Evolutionary conservation across 163 green algal species (phyloP).

Genomic region (Trebouxiophyceae sp.): DNA sequence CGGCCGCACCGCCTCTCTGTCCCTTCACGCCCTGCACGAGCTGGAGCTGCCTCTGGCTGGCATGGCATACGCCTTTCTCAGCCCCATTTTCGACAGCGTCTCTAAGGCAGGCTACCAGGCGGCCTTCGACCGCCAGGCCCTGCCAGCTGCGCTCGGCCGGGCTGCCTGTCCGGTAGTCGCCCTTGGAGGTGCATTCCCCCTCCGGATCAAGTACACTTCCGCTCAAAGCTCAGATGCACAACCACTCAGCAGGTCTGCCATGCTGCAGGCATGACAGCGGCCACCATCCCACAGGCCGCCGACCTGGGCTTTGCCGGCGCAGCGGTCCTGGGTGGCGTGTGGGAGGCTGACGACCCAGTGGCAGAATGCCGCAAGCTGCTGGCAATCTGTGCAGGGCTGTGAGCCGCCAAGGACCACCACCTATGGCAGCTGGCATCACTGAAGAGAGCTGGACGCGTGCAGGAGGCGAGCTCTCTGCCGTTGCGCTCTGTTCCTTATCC

Average conservation of each 20-base stretch:
- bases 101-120: background rate
- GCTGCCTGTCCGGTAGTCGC: background rate
- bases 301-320: background rate
- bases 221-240: background rate
- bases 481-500: too few species aligned
- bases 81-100: conserved; percentile 4
- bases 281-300: background rate
- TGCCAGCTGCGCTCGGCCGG: background rate
- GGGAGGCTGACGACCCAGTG: background rate
- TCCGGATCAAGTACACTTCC: too few species aligned
- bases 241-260: background rate
- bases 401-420: conserved; percentile 1
- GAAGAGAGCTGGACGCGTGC: too few species aligned
- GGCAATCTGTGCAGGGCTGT: background rate
- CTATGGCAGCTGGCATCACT: too few species aligned
- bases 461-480: too few species aligned
- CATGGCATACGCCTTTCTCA: background rate
- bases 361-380: background rate
- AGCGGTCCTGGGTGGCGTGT: background rate
- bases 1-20: background rate
- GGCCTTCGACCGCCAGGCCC: background rate
- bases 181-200: conserved; percentile 1
- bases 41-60: conserved; percentile 3
- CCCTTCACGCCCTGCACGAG: conserved; percentile 1
- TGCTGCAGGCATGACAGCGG: background rate